Evolutionary conservation across 106 monocot species (phyloP), one percentile per base, ranked within the genome.

Genomic region (Cymbidium sinense): DNA sequence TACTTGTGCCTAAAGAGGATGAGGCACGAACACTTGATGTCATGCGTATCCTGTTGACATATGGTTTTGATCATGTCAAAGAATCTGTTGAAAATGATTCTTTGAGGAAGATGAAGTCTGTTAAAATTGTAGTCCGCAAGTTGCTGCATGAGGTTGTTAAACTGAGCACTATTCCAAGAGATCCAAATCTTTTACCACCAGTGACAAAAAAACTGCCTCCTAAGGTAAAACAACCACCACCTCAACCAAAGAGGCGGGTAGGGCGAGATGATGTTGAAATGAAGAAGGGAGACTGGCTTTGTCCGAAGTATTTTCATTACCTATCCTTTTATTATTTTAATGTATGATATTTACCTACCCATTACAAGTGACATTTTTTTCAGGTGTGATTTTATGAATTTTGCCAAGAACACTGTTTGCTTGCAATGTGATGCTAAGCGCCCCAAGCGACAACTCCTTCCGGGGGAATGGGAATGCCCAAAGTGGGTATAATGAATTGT

Each of bases 271-370:
- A 99, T 70, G 82, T 99, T 28, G 99, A 95, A 84, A 99, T 99
- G 99, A 99, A 99, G 89, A 99, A 99, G 82, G 99, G 99, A 86
- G 95, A 95, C 70, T 95, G 95, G 99, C 92, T 99, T 34, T 99
- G 99, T 71, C 61, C 92, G 74, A 94, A 99, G 99, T 99, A 91
- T 44, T 52, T 80, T 77, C 64, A 23, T 20, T 64, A 64, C 20
- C 51, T 35, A 25, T 70, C 30, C 5, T 35, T 50, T 28, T 64
- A 44, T 20, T 64, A 76, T 36, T 28, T 69, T 9, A 61, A 25
- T 31, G n/a, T 25, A 36, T 25, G 17, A 51, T 8, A 21, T 34
- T 64, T 76, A 41, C 21, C 34, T 70, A n/a, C 64, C 73, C 79
- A 41, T 79, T 67, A 47, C 31, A 73, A 2, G 10, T 77, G 43